phyloP scores from a whole-genome alignment of 768 basidiomycete genomes.

The Xanthoconium stramineum region DNA sequence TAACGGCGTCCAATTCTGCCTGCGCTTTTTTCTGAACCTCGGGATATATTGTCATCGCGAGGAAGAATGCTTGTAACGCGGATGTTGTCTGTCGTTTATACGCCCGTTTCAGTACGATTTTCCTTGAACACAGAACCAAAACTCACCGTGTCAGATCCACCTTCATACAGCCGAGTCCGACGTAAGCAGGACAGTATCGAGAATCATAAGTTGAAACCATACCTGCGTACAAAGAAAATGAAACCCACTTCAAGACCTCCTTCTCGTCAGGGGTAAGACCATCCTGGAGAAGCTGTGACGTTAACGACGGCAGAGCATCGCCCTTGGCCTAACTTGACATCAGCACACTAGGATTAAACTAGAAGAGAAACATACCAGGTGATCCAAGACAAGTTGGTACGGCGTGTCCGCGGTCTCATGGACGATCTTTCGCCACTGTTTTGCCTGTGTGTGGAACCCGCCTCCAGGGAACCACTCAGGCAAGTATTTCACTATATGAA shows the following conservation, averaged over 20 bases:
- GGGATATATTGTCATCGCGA: constrained; percentile 12
- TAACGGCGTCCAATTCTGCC: not conserved
- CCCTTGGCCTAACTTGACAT: constrained; percentile 1
- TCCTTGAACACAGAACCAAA: constrained; percentile 11
- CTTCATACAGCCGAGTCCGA: constrained; percentile 18
- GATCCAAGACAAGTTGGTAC: not conserved
- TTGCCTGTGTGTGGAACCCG: not conserved
- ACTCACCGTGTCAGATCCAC: constrained; percentile 12
- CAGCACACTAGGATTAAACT: not conserved
- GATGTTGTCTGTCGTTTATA: constrained; percentile 13
- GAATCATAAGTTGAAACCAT: not conserved
- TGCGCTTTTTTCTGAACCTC: constrained; percentile 8
- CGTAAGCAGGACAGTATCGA: not conserved
- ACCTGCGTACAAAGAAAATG: constrained; percentile 12
- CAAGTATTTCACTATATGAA: constrained; percentile 7
- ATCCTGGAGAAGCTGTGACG: constrained; percentile 1
- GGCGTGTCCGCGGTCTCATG: not conserved
- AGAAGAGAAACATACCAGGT: constrained; percentile 5
- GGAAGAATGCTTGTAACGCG: constrained; percentile 13
- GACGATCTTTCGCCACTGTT: not conserved
- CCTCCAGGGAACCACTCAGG: constrained; percentile 3
- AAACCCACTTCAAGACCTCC: constrained; percentile 12
- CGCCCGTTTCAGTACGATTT: not conserved
- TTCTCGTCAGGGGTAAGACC: constrained; percentile 1
- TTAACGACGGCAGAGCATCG: constrained; percentile 6